Conservation (phyloP, 306 rosid genomes). For the Inga laurina region DNA sequence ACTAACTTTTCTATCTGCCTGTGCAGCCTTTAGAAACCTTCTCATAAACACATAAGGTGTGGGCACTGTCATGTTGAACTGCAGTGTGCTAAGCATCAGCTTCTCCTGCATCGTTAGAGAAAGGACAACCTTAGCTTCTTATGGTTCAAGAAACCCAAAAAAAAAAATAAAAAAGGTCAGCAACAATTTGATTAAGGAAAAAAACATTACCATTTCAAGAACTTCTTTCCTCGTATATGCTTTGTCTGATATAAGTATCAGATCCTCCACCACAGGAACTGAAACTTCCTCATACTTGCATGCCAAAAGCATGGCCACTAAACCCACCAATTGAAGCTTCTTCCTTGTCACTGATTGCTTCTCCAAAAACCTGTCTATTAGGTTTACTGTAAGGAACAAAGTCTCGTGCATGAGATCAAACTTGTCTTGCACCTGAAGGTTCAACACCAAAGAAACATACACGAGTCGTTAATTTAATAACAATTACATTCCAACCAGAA, state of each 20-base stretch:
- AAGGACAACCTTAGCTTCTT: slow-evolving; percentile 11
- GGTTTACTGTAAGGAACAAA: slow-evolving; percentile 77
- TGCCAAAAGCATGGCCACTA: slow-evolving; percentile 97
- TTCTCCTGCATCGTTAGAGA: slow-evolving; percentile 61
- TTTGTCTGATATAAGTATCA: slow-evolving; percentile 83
- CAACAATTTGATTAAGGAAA: background rate
- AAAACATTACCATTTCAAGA: slow-evolving; percentile 71
- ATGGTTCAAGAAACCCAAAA: background rate
- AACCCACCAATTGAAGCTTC: slow-evolving; percentile 94
- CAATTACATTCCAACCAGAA: background rate
- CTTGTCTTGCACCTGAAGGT: slow-evolving; percentile 86
- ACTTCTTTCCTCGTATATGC: slow-evolving; percentile 84
- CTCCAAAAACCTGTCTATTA: slow-evolving; percentile 80
- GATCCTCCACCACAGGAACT: slow-evolving; percentile 83
- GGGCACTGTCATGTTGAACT: slow-evolving; percentile 93
- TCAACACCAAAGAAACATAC: background rate
- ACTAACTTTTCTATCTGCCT: slow-evolving; percentile 71
- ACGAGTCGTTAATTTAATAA: background rate
- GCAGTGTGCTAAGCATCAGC: slow-evolving; percentile 76
- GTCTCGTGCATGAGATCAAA: slow-evolving; percentile 91
- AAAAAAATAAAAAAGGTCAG: background rate
- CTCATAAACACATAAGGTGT: slow-evolving; percentile 77
- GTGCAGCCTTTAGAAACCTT: slow-evolving; percentile 96
- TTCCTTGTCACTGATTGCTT: slow-evolving; percentile 67
- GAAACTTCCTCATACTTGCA: slow-evolving; percentile 98